A percentile compares a stretch with the other conserved stretches of the same genome.
Evolutionary conservation across 192 early-diverging fungal species (phyloP).

Genomic region (Polychytrium aggregatum): DNA sequence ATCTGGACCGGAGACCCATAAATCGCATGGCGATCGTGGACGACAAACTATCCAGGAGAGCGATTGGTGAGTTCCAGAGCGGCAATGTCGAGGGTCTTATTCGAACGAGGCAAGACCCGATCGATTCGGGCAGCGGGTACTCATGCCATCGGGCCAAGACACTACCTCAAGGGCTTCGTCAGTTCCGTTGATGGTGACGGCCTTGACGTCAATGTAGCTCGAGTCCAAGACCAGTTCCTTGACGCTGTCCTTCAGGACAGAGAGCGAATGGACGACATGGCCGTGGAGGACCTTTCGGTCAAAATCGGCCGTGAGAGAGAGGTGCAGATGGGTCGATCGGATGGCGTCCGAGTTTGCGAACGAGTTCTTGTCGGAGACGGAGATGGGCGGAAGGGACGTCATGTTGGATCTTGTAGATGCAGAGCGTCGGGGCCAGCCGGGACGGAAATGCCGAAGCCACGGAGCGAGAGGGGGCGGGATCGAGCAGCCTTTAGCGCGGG

Average conservation of each 20-base stretch:
- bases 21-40: constrained; percentile 43
- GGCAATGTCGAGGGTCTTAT: background rate
- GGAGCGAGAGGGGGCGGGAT: no score
- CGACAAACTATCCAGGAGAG: constrained; percentile 22
- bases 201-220: constrained; percentile 38
- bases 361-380: constrained; percentile 63
- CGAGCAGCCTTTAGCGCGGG: no score
- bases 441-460: no score
- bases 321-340: constrained; percentile 61
- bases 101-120: no score
- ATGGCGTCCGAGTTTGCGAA: constrained; percentile 70
- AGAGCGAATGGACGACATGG: constrained; percentile 47
- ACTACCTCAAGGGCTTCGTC: background rate
- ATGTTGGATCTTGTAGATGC: no score
- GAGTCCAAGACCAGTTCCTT: constrained; percentile 57
- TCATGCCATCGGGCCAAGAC: background rate
- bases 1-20: constrained; percentile 68
- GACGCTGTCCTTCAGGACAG: constrained; percentile 38
- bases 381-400: background rate
- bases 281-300: constrained; percentile 52
- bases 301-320: constrained; percentile 73
- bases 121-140: no score
- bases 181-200: background rate
- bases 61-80: background rate
- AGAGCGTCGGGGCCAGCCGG: no score